Evolutionary conservation across 116 monocot species (phyloP), one percentile per base, ranked within the genome.

Genomic region (Posidonia oceanica): DNA sequence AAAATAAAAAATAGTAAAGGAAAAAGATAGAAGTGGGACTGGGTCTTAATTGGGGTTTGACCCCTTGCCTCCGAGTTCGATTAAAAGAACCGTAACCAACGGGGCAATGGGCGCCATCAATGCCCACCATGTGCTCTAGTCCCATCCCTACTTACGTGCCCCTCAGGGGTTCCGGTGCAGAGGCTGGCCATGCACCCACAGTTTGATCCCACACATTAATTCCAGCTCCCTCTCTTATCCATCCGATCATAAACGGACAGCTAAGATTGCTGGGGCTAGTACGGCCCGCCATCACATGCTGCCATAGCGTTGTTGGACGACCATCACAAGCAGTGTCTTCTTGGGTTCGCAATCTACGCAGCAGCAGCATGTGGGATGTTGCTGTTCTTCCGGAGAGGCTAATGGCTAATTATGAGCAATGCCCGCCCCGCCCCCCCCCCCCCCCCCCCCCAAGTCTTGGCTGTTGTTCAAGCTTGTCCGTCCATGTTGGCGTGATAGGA

Each of bases 111-210:
- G 29, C 62, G 29, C 40, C 38, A 42, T 65, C 17, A 42, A 65
- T 65, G n/a, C 15, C n/a, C 38, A 42, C 42, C 41, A 42, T 16
- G 64, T 65, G 64, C 23, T 18, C n/a, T 21, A 65, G 8, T 39
- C 20, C 42, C 40, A 41, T 64, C 64, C 40, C n/a, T n/a, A 65
- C 41, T 42, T 65, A 65, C 65, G 18, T 65, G 65, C 42, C 40
- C 14, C 10, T 17, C 39, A 40, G 65, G 65, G n/a, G n/a, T n/a
- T n/a, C n/a, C n/a, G n/a, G n/a, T n/a, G n/a, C n/a, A n/a, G n/a
- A n/a, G n/a, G n/a, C n/a, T n/a, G n/a, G n/a, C n/a, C n/a, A n/a
- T n/a, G n/a, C n/a, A n/a, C n/a, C n/a, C n/a, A n/a, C n/a, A n/a
- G 14, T 40, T 65, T 40, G 15, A 38, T 41, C 5, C 6, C 65